Evolutionary conservation across 768 basidiomycete genomes (phyloP), one percentile per base, ranked within the genome.

Genomic region (Trametes villosa): DNA sequence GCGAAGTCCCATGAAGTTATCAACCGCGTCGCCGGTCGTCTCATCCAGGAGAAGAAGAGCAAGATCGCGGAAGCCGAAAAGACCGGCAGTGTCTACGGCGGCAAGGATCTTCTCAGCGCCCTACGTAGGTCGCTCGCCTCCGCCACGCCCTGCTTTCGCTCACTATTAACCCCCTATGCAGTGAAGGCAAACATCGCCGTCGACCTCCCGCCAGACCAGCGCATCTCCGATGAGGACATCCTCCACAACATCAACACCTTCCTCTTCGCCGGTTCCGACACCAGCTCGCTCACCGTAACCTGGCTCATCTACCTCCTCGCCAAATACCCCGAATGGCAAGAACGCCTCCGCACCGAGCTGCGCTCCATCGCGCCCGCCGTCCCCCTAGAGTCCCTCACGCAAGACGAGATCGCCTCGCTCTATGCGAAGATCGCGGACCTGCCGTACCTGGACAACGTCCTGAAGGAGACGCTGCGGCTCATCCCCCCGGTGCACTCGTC

Each of bases 221-320:
- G 87, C 34, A 86, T 96, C 65, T 89, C 93, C 0, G 95, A 97
- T 68, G 86, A 89, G 30, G 95, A 96, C 67, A 87, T 96, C 51
- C 79, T 94, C 12, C 79, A 92, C 68, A 94, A 87, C 60, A 87
- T 96, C 73, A 92, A 91, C 66, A 94, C 93, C 0, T 91, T 96
- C 72, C 86, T 94, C 81, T 93, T 94, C 70, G 92, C 90, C 22
- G 94, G 94, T 4, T 92, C 94, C 13, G 93, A 96, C 68, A 92
- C 93, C 0, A 89, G 89, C 12, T 90, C 91, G 2, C 83, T 95
- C 29, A 83, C 88, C 5, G 75, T 96, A 44, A 91, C 91, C 0
- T 97, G 95, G 94, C 86, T 87, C 2, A 72, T 96, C n/a, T 77
- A 86, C 58, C 76, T 91, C 17, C 82, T 97, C 38, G 86, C 92